A percentile compares a stretch with the other conserved stretches of the same genome.
Conservation (phyloP, 192 early-diverging fungal genomes). For the Coemansia sp. region DNA sequence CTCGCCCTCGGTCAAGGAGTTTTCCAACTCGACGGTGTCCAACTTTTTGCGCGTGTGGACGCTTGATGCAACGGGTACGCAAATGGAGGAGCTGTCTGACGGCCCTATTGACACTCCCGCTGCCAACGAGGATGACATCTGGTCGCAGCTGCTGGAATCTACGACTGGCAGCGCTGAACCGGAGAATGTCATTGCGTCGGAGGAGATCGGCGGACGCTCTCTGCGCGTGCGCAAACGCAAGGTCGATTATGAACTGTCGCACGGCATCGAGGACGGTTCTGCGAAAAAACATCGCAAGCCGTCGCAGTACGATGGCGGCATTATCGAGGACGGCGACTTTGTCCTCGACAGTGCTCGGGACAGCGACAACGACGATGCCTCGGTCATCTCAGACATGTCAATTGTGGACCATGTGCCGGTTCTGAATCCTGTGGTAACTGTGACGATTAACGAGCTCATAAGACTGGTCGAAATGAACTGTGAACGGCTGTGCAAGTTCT, state of each 20-base stretch:
- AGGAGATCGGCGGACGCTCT: slow-evolving; percentile 16
- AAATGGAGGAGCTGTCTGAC: background rate
- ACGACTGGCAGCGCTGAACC: background rate
- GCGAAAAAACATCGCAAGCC: background rate
- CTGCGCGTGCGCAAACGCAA: slow-evolving; percentile 39
- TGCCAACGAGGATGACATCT: slow-evolving; percentile 14
- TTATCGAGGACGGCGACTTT: slow-evolving; percentile 7
- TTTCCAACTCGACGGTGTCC: slow-evolving; percentile 6
- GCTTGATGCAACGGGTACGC: slow-evolving; percentile 8
- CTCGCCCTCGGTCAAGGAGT: background rate
- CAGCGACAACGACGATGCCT: slow-evolving; percentile 1
- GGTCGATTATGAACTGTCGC: slow-evolving; percentile 18
- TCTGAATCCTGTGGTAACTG: background rate
- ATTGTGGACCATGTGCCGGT: background rate
- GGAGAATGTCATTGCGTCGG: background rate
- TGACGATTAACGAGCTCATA: background rate
- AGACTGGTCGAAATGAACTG: slow-evolving; percentile 5
- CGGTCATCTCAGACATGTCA: background rate
- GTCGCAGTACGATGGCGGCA: background rate
- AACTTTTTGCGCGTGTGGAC: slow-evolving; percentile 37
- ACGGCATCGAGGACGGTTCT: background rate
- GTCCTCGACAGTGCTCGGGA: slow-evolving; percentile 5
- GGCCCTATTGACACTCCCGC: background rate
- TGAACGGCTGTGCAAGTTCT: background rate
- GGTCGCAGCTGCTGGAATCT: slow-evolving; percentile 17